These are phyloP conservation scores for Tilletia walkeri DNA, from an alignment of 1,284 basidiomycete genomes.

Conservation along the genomic window DNA sequence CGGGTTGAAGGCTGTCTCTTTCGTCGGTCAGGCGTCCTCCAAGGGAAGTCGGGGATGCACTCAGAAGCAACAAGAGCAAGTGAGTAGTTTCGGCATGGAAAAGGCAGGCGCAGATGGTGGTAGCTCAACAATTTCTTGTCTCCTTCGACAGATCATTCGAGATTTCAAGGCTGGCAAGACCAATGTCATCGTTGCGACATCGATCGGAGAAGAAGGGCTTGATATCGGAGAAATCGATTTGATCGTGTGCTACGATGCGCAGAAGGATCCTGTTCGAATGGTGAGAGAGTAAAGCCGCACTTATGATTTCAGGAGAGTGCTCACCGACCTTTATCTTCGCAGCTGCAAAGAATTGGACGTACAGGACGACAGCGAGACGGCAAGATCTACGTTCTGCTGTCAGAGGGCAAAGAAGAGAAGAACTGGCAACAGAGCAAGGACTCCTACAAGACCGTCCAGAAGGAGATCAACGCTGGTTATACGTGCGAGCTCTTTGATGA, in stretches of 20 bases:
- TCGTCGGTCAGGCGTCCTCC: conserved; percentile 77
- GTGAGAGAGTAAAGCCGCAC: conserved; percentile 58
- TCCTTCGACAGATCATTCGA: conserved; percentile 66
- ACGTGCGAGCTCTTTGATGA: conserved; percentile 78
- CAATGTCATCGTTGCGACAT: conserved; percentile 93
- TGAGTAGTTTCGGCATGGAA: conserved; percentile 51
- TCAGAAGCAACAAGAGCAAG: conserved; percentile 87
- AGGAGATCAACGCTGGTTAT: conserved; percentile 70
- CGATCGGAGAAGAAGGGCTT: conserved; percentile 97
- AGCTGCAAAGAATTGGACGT: conserved; percentile 93
- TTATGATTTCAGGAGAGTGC: background rate
- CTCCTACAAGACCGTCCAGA: conserved; percentile 84
- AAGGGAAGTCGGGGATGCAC: conserved; percentile 49
- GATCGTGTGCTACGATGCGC: conserved; percentile 93
- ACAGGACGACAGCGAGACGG: conserved; percentile 92
- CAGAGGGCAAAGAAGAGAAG: conserved; percentile 82
- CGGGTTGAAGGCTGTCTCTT: conserved; percentile 67
- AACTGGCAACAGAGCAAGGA: conserved; percentile 89
- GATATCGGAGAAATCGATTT: conserved; percentile 99
- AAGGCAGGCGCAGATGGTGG: conserved; percentile 15
- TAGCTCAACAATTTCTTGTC: background rate
- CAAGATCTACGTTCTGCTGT: conserved; percentile 84
- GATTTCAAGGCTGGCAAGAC: conserved; percentile 83
- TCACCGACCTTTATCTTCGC: conserved; percentile 15
- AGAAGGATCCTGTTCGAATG: conserved; percentile 94